Percentiles rank a stretch among this genome's conserved stretches.
phyloP scores from a whole-genome alignment of 306 rosid genomes.

The Boehmeria nivea region DNA sequence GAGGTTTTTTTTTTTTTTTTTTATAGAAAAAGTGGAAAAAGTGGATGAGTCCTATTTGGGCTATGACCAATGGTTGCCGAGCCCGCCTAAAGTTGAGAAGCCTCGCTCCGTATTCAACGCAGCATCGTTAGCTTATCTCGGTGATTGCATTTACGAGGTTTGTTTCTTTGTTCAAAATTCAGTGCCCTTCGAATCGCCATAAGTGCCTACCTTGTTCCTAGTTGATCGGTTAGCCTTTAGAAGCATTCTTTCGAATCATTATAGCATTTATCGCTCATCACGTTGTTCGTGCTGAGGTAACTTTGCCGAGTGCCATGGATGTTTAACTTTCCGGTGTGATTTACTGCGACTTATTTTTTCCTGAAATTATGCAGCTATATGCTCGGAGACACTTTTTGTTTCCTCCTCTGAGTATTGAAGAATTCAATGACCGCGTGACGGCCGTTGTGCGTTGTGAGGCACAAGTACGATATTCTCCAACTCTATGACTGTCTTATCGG shows the following conservation, averaged over 20 bases:
- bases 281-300: background rate
- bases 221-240: too few relatives aligned
- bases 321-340: constrained; percentile 9
- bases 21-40: constrained; percentile 20
- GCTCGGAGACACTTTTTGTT: constrained; percentile 94
- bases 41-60: constrained; percentile 54
- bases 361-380: constrained; percentile 72
- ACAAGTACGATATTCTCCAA: constrained; percentile 45
- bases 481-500: background rate
- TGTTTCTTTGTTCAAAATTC: constrained; percentile 10
- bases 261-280: background rate
- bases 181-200: background rate
- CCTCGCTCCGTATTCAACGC: constrained; percentile 78
- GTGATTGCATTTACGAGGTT: constrained; percentile 89
- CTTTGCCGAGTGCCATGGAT: background rate
- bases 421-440: constrained; percentile 72
- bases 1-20: background rate
- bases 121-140: constrained; percentile 71
- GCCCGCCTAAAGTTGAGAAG: constrained; percentile 73
- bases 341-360: constrained; percentile 25
- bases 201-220: too few relatives aligned
- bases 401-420: constrained; percentile 81
- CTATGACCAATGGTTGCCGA: constrained; percentile 75
- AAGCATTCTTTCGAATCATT: too few relatives aligned
- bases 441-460: constrained; percentile 96